Evolutionary conservation across 1,284 basidiomycete species (phyloP).

Genomic region (Volvariella volvacea): DNA sequence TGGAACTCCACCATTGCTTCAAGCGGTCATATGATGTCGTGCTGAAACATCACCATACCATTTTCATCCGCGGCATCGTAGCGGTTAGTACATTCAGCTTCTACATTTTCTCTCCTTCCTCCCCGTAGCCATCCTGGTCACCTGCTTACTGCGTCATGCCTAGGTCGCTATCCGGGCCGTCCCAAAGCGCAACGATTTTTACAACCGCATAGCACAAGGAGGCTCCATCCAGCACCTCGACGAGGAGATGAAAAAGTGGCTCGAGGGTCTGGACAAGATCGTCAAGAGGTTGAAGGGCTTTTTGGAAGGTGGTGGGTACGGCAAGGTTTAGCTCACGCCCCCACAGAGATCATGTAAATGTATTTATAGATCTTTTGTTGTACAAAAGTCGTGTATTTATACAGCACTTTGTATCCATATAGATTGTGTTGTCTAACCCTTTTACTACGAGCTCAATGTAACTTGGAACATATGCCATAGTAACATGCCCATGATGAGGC

Average conservation of each 20-base stretch:
- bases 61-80: conserved; percentile 81
- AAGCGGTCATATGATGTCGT: conserved; percentile 81
- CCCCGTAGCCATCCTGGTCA: conserved; percentile 3
- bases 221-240: conserved; percentile 72
- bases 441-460: too few species aligned
- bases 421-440: too few species aligned
- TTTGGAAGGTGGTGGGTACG: conserved; percentile 60
- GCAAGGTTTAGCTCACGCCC: conserved; percentile 40
- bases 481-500: too few species aligned
- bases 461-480: too few species aligned
- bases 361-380: too few species aligned
- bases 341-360: too few species aligned
- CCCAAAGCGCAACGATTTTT: conserved; percentile 84
- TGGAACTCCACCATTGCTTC: conserved; percentile 82
- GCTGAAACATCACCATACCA: conserved; percentile 79
- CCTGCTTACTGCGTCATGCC: neutral
- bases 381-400: too few species aligned
- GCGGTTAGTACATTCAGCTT: conserved; percentile 53
- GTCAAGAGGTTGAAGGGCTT: conserved; percentile 64
- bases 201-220: conserved; percentile 79
- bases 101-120: too few species aligned
- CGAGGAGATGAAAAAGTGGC: conserved; percentile 74
- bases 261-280: conserved; percentile 69
- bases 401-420: too few species aligned
- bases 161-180: conserved; percentile 93